A percentile compares a stretch with the other conserved stretches of the same genome.
These are phyloP conservation scores for Jatropha multifida DNA, from an alignment of 441 rosid species.

Conservation along the genomic window DNA sequence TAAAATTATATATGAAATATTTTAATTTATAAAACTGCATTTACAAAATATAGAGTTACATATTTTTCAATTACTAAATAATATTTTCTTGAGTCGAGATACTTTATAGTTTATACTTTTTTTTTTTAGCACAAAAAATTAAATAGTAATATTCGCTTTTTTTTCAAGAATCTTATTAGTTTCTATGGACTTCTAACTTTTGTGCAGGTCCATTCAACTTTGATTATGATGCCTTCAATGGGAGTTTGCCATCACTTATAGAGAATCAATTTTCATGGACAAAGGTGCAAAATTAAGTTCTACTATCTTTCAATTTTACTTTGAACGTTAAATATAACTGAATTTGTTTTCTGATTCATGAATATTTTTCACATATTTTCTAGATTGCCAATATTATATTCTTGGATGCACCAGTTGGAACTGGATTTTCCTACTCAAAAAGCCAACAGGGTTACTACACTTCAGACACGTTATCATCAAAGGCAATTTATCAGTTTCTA, in stretches of 20 bases:
- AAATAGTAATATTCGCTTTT: too few species aligned
- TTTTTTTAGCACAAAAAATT: too few species aligned
- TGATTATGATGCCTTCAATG: conserved; percentile 18
- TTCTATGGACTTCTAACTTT: neutral
- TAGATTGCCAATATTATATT: conserved; percentile 37
- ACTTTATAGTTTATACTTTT: too few species aligned
- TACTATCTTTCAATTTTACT: neutral
- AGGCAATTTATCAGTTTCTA: conserved; percentile 29
- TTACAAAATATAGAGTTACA: too few species aligned
- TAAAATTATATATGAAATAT: too few species aligned
- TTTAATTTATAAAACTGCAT: too few species aligned
- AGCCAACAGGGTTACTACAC: conserved; percentile 24
- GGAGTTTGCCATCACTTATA: conserved; percentile 20
- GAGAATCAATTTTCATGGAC: conserved; percentile 32
- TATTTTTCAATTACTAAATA: too few species aligned
- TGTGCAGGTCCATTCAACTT: conserved; percentile 25
- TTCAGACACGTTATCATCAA: conserved; percentile 28
- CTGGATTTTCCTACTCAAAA: conserved; percentile 44
- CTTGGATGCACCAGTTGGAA: conserved; percentile 37
- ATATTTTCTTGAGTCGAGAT: too few species aligned
- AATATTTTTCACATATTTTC: conserved; percentile 1
- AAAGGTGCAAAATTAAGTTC: conserved; percentile 19
- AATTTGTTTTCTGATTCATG: neutral
- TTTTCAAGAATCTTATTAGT: too few species aligned
- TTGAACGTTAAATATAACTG: neutral